phyloP scores from a whole-genome alignment of 2,329 filamentous ascomycete genomes.

The Paradendryphiella salina region DNA sequence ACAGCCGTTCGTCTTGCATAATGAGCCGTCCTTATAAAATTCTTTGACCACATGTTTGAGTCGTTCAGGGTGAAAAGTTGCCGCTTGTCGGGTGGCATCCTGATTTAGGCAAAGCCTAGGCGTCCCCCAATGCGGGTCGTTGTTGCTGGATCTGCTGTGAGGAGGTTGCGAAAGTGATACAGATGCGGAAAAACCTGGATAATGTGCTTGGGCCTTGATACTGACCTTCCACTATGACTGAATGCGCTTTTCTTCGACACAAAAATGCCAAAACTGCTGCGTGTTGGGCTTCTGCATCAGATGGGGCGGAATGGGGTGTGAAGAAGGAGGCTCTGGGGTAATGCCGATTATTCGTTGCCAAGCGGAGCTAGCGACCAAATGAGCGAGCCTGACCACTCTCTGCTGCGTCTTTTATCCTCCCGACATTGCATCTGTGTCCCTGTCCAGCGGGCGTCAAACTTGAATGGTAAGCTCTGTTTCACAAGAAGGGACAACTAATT shows the following conservation, averaged over 20 bases:
- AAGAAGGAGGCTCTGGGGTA: slow-evolving; percentile 14
- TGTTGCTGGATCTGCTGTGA: slow-evolving; percentile 1
- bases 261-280: background rate
- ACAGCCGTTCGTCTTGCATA: slow-evolving; percentile 9
- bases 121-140: background rate
- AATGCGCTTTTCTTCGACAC: background rate
- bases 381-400: background rate
- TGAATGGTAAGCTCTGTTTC: too few relatives aligned
- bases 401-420: background rate
- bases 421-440: slow-evolving; percentile 1
- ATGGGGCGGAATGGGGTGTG: slow-evolving; percentile 6
- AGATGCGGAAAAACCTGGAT: too few relatives aligned
- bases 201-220: too few relatives aligned
- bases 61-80: background rate
- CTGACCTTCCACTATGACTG: rapidly evolving
- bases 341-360: slow-evolving; percentile 11
- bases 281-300: background rate
- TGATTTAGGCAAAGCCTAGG: slow-evolving; percentile 6
- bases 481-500: background rate
- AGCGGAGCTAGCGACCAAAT: slow-evolving; percentile 4
- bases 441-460: background rate
- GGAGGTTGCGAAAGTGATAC: background rate
- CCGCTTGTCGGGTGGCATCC: slow-evolving; percentile 10
- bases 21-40: slow-evolving; percentile 2
- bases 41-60: slow-evolving; percentile 1